Evolutionary conservation across 2,329 filamentous ascomycete species (phyloP).

Genomic region (Drechmeria coniospora): DNA sequence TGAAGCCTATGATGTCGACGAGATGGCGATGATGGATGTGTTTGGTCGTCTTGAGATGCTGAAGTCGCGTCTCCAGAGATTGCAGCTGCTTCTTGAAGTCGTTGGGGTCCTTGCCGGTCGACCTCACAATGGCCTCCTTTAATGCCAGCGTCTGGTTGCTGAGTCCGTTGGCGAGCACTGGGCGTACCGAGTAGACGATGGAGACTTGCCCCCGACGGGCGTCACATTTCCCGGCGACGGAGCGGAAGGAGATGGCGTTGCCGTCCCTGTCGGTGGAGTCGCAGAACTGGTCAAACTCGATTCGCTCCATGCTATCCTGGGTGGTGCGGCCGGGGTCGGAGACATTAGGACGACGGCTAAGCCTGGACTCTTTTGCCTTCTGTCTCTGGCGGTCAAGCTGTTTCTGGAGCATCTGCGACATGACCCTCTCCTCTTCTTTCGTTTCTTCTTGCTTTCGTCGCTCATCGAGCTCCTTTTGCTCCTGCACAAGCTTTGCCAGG

Average conservation of each 20-base stretch:
- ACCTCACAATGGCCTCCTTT: slow-evolving; percentile 51
- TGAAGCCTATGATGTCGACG: slow-evolving; percentile 68
- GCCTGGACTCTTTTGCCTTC: slow-evolving; percentile 47
- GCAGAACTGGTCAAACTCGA: slow-evolving; percentile 55
- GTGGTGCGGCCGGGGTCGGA: slow-evolving; percentile 11
- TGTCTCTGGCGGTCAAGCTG: slow-evolving; percentile 54
- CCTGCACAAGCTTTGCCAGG: slow-evolving; percentile 43
- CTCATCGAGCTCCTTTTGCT: slow-evolving; percentile 36
- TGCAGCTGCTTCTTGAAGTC: slow-evolving; percentile 64
- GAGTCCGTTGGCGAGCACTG: slow-evolving; percentile 40
- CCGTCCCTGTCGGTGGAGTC: slow-evolving; percentile 46
- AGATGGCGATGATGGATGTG: slow-evolving; percentile 62
- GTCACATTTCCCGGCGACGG: slow-evolving; percentile 53
- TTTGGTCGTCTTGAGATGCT: slow-evolving; percentile 59
- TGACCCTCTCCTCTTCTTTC: slow-evolving; percentile 53
- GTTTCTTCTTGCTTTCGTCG: slow-evolving; percentile 38
- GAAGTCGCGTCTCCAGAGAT: slow-evolving; percentile 59
- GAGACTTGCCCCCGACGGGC: slow-evolving; percentile 52
- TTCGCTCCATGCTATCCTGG: slow-evolving; percentile 14
- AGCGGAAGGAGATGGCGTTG: slow-evolving; percentile 51
- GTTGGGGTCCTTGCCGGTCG: slow-evolving; percentile 39
- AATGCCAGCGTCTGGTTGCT: slow-evolving; percentile 52
- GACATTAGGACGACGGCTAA: slow-evolving; percentile 37
- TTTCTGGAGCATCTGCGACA: slow-evolving; percentile 57
- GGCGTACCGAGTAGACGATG: slow-evolving; percentile 56